These are phyloP conservation scores for Bretschneidera sinensis DNA, from an alignment of 345 rosid genomes.

Conservation along the genomic window DNA sequence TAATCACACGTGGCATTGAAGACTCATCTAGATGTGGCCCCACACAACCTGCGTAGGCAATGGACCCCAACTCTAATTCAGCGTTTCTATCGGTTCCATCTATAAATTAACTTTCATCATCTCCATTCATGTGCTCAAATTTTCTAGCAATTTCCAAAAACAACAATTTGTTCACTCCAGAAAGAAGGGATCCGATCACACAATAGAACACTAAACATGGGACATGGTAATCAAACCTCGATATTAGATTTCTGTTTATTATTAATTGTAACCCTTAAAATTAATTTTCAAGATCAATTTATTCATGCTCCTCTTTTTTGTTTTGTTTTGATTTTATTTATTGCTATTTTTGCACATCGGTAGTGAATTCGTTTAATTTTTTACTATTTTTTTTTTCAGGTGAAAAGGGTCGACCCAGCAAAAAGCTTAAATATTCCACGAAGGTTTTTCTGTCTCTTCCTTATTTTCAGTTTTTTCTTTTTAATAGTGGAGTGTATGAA, in stretches of 20 bases:
- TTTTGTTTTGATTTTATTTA: not conserved
- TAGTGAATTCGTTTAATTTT: not conserved
- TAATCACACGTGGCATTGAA: no score
- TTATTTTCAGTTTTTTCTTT: not conserved
- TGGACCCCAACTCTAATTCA: no score
- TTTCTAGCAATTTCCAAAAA: no score
- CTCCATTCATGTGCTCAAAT: no score
- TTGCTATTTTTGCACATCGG: not conserved
- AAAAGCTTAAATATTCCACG: slow-evolving; percentile 47
- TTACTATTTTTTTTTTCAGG: slow-evolving; percentile 32
- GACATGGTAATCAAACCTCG: slow-evolving; percentile 10
- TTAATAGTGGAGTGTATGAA: not conserved
- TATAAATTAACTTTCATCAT: no score
- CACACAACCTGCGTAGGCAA: no score
- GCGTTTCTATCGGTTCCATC: no score
- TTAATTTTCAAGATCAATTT: not conserved
- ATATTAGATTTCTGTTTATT: not conserved
- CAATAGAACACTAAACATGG: slow-evolving; percentile 9
- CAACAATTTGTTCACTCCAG: no score
- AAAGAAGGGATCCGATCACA: not conserved
- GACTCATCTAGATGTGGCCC: no score
- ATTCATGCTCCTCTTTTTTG: no score
- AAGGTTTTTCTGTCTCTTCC: slow-evolving; percentile 37
- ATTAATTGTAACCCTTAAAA: not conserved
- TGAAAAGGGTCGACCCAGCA: slow-evolving; percentile 63